A percentile compares a stretch with the other conserved stretches of the same genome.
These are phyloP conservation scores for Hypoxylon sp. DNA, from an alignment of 2,329 filamentous ascomycete species.

Conservation along the genomic window DNA sequence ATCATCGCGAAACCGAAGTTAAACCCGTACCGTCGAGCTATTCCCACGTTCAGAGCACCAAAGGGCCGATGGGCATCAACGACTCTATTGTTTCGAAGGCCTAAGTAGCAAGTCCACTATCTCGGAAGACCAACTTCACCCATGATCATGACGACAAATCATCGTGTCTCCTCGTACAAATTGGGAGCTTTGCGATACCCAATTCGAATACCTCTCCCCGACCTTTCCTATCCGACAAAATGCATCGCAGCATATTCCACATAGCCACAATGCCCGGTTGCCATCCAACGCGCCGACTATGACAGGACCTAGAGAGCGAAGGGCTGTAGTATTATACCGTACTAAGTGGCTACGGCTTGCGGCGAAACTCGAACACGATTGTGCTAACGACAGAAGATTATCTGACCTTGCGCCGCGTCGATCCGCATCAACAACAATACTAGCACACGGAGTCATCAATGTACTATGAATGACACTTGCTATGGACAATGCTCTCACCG, in stretches of 20 bases:
- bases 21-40: background rate
- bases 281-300: background rate
- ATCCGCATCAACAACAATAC: background rate
- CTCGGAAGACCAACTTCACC: background rate
- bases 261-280: background rate
- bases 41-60: background rate
- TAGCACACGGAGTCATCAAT: background rate
- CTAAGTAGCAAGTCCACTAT: background rate
- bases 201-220: background rate
- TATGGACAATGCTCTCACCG: background rate
- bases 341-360: background rate
- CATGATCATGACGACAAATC: background rate
- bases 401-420: background rate
- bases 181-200: too few species aligned
- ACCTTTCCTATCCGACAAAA: background rate
- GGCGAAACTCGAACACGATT: background rate
- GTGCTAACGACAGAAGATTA: background rate
- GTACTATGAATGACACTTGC: background rate
- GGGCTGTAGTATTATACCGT: background rate
- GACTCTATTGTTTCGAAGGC: background rate
- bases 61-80: background rate
- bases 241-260: background rate
- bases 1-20: background rate
- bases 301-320: background rate
- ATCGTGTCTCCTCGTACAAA: background rate